Evolutionary conservation across 2,329 filamentous ascomycete genomes (phyloP), one percentile per base, ranked within the genome.

Genomic region (Rugonectria rugulosa): DNA sequence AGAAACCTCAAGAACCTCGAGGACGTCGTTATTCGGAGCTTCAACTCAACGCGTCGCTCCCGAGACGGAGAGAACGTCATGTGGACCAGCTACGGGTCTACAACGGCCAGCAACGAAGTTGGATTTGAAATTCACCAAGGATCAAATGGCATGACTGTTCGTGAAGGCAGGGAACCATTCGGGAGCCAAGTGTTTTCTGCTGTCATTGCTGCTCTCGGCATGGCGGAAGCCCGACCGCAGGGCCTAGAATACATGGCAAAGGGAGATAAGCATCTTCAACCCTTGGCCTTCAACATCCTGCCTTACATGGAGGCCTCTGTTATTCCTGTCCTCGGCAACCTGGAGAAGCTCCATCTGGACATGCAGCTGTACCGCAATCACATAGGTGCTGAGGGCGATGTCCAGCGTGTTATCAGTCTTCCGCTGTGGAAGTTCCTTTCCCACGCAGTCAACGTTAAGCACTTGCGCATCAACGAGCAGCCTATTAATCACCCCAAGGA

Each of bases 1-100:
- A 63, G 69, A 9, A 79, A 81, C 27, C 74, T 90, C 4, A 66
- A 70, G 0, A 83, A 83, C 49, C 77, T 89, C 5, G 71, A 81
- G 24, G 82, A 78, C 0, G 68, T 89, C 12, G 81, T 84, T 20
- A 72, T 89, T 20, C 80, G 87, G 15, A 84, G 89, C 65, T 88
- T 83, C 70, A 74, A 81, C 64, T 81, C 81, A 0, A 19, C 5
- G 1, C 76, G 69, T 9, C 81, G 85, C 5, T 65, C 64, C 11
- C 80, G 86, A 3, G 86, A 89, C 42, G 74, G 74, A 2, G 41
- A 1, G 15, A 55, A 11, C 65, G 61, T 0, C 51, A 62, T 14
- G 1, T 88, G 86, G 86, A 72, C 68, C 7, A 85, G 84, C 66
- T 88, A 86, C 60, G 84, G 85, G 3, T 70, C 73, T 15, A 66